Evolutionary conservation across 805 yeast species (phyloP).

Genomic region (Yarrowia alimentaria): DNA sequence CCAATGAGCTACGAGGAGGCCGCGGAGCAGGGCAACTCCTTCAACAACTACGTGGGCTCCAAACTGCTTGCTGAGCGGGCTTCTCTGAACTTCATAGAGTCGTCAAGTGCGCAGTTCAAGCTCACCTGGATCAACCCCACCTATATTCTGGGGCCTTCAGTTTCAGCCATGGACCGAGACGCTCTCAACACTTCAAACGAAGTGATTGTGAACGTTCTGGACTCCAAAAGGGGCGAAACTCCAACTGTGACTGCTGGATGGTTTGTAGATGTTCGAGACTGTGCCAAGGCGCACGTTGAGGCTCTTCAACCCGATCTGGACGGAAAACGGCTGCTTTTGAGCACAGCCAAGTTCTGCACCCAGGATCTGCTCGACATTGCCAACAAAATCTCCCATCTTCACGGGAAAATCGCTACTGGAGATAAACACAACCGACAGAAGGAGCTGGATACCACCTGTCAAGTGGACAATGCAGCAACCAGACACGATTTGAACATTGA

Average conservation of each 20-base stretch:
- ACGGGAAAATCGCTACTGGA: constrained; percentile 2
- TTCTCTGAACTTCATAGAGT: constrained; percentile 49
- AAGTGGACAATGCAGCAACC: constrained; percentile 1
- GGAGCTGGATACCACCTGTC: not conserved
- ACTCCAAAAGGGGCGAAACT: not conserved
- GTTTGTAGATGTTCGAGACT: constrained; percentile 58
- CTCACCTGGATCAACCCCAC: constrained; percentile 39
- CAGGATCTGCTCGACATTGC: constrained; percentile 31
- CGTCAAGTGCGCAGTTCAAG: constrained; percentile 36
- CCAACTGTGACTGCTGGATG: constrained; percentile 30
- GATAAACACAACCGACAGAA: not conserved
- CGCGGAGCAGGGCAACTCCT: not conserved
- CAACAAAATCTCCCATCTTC: constrained; percentile 10
- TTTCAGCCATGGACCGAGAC: constrained; percentile 34
- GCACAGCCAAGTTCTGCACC: constrained; percentile 30
- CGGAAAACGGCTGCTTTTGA: constrained; percentile 33
- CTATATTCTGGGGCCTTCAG: constrained; percentile 39
- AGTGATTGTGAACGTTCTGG: not conserved
- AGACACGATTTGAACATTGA: constrained; percentile 6
- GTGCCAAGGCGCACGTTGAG: constrained; percentile 54
- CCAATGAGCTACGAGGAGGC: constrained; percentile 39
- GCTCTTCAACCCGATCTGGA: constrained; percentile 43
- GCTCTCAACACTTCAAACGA: constrained; percentile 41
- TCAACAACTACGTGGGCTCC: constrained; percentile 41
- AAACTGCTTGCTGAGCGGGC: constrained; percentile 57